Percentiles rank a stretch among this genome's conserved stretches.
These are phyloP conservation scores for Aphanocladium album DNA, from an alignment of 2,329 filamentous ascomycete genomes.

Conservation along the genomic window DNA sequence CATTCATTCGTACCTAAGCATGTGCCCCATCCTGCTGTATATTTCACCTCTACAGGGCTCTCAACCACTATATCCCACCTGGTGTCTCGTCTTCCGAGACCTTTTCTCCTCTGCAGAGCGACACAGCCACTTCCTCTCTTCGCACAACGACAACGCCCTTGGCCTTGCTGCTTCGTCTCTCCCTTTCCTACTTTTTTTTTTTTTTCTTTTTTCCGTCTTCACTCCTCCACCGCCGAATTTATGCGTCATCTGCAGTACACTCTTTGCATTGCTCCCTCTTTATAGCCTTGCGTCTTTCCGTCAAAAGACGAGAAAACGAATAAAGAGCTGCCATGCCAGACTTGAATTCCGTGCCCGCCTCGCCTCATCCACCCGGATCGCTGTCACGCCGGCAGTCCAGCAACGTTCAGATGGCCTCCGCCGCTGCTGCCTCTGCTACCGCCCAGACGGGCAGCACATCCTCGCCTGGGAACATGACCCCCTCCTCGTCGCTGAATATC, in stretches of 20 bases:
- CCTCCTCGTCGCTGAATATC: slow-evolving; percentile 47
- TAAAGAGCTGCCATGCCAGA: slow-evolving; percentile 40
- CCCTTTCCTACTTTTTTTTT: not conserved
- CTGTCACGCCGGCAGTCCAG: slow-evolving; percentile 38
- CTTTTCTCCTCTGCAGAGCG: not conserved
- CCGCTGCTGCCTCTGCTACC: slow-evolving; percentile 27
- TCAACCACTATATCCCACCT: too few species aligned
- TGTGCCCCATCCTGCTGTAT: too few species aligned
- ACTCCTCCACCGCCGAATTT: not conserved
- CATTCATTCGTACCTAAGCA: too few species aligned
- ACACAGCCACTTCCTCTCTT: not conserved
- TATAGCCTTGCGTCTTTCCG: not conserved
- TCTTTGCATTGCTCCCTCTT: not conserved
- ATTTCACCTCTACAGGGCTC: too few species aligned
- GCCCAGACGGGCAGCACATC: slow-evolving; percentile 1
- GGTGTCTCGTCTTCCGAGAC: slow-evolving; percentile 1
- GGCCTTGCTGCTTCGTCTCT: not conserved
- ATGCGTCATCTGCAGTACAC: not conserved
- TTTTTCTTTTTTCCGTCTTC: not conserved
- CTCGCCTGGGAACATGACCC: slow-evolving; percentile 19
- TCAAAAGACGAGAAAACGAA: not conserved
- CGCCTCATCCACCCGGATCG: slow-evolving; percentile 38
- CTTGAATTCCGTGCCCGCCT: slow-evolving; percentile 51
- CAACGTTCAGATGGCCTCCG: slow-evolving; percentile 37
- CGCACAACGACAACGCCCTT: not conserved